phyloP scores from a whole-genome alignment of 768 basidiomycete genomes.

The Leucosporidium scottii region DNA sequence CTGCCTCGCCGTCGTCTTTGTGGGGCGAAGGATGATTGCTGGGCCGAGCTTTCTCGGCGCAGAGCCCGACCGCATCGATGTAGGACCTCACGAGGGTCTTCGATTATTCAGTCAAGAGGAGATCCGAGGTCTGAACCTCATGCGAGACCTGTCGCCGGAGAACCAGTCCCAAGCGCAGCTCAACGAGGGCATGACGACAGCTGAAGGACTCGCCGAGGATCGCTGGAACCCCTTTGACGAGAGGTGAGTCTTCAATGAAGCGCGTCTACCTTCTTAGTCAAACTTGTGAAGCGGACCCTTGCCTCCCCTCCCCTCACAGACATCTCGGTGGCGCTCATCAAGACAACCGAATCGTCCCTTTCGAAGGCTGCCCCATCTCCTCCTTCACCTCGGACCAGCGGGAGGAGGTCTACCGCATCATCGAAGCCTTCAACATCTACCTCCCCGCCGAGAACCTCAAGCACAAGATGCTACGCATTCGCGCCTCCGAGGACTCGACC shows the following conservation, averaged over 20 bases:
- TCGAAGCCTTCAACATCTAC: conserved; percentile 37
- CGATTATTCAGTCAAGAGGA: conserved; percentile 38
- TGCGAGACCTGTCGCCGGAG: conserved; percentile 34
- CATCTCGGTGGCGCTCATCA: conserved; percentile 39
- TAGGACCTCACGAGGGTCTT: conserved; percentile 35
- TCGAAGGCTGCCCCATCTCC: conserved; percentile 35
- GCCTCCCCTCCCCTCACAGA: neutral
- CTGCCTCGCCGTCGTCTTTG: conserved; percentile 38
- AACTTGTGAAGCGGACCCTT: no score
- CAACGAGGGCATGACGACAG: conserved; percentile 28
- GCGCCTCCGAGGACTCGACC: conserved; percentile 29
- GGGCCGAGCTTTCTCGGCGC: conserved; percentile 40
- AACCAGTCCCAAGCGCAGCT: conserved; percentile 37
- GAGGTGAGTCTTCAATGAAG: neutral
- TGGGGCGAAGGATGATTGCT: conserved; percentile 36
- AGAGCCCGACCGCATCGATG: conserved; percentile 39
- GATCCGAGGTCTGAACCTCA: conserved; percentile 35
- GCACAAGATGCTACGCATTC: conserved; percentile 4
- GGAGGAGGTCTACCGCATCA: conserved; percentile 29
- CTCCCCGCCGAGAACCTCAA: conserved; percentile 34
- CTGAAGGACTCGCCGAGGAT: conserved; percentile 33
- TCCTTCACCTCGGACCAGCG: conserved; percentile 30
- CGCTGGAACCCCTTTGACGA: conserved; percentile 41
- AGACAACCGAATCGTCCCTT: conserved; percentile 39
- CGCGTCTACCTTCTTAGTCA: neutral